Evolutionary conservation across 495 filamentous ascomycete genomes (phyloP).

Genomic region (Rusavskia elegans): DNA sequence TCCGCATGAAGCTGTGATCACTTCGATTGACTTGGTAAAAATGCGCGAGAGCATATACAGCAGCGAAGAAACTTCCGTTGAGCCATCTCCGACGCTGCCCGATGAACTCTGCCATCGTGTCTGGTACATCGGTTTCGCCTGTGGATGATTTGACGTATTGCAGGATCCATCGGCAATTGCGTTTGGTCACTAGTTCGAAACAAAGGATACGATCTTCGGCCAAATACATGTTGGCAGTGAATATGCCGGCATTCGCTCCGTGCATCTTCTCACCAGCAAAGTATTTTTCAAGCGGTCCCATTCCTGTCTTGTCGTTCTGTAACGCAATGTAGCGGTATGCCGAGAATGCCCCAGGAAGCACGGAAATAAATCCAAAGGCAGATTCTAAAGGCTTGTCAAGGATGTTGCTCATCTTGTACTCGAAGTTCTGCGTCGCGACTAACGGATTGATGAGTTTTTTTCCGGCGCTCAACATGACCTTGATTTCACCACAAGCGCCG

Average conservation of each 20-base stretch:
- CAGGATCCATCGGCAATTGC: conserved; percentile 91
- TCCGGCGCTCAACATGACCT: conserved; percentile 89
- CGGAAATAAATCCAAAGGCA: conserved; percentile 93
- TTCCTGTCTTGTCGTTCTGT: conserved; percentile 88
- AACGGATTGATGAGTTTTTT: conserved; percentile 87
- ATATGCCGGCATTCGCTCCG: conserved; percentile 86
- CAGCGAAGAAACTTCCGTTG: conserved; percentile 97
- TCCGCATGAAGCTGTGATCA: conserved; percentile 73
- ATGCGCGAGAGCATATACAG: conserved; percentile 86
- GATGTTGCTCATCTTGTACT: conserved; percentile 99
- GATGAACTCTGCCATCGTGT: conserved; percentile 87
- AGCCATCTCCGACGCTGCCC: conserved; percentile 93
- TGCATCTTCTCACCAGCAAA: conserved; percentile 98
- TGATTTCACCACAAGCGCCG: conserved; percentile 97
- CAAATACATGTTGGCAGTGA: conserved; percentile 99
- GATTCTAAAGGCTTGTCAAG: conserved; percentile 96
- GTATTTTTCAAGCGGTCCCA: conserved; percentile 90
- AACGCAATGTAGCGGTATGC: conserved; percentile 89
- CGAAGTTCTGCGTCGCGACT: conserved; percentile 95
- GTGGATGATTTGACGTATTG: conserved; percentile 95
- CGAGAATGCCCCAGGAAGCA: conserved; percentile 94
- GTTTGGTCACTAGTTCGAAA: conserved; percentile 95
- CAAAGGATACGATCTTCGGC: conserved; percentile 98
- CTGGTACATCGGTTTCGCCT: conserved; percentile 96
- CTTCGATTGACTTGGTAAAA: conserved; percentile 90